A percentile compares a stretch with the other conserved stretches of the same genome.
Evolutionary conservation across 2,329 filamentous ascomycete genomes (phyloP).

Genomic region (Tricladium varicosporioides): DNA sequence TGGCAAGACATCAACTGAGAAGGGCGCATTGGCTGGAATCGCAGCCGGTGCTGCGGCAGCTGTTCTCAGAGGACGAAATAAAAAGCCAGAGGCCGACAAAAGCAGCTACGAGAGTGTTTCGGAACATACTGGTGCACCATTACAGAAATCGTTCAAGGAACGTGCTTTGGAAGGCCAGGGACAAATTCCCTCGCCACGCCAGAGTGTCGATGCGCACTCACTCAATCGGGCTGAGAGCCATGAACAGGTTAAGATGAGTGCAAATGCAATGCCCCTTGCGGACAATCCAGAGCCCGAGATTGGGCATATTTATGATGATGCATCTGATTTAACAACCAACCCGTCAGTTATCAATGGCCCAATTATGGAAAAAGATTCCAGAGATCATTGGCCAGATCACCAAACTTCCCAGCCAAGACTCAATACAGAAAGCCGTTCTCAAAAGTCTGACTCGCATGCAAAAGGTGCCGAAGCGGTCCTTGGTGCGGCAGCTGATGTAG

Average conservation of each 20-base stretch:
- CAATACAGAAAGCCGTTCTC: constrained; percentile 10
- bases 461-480: constrained; percentile 36
- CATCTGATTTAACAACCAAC: constrained; percentile 74
- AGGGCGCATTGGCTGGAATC: constrained; percentile 25
- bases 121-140: constrained; percentile 45
- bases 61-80: constrained; percentile 28
- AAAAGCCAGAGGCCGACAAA: constrained; percentile 27
- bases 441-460: constrained; percentile 26
- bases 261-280: constrained; percentile 67
- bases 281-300: constrained; percentile 75
- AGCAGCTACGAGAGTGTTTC: constrained; percentile 27
- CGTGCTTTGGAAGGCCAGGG: constrained; percentile 56
- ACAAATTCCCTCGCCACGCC: constrained; percentile 53
- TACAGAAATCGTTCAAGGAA: constrained; percentile 66
- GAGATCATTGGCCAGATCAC: constrained; percentile 54
- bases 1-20: constrained; percentile 25
- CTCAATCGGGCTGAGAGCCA: constrained; percentile 43
- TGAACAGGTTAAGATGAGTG: constrained; percentile 56
- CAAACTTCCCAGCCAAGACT: constrained; percentile 42
- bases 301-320: constrained; percentile 56
- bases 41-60: constrained; percentile 31
- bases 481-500: constrained; percentile 53
- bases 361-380: constrained; percentile 38
- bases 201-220: constrained; percentile 53
- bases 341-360: constrained; percentile 80